These are phyloP conservation scores for Rhodamnia argentea DNA, from an alignment of 345 rosid species.

Conservation along the genomic window DNA sequence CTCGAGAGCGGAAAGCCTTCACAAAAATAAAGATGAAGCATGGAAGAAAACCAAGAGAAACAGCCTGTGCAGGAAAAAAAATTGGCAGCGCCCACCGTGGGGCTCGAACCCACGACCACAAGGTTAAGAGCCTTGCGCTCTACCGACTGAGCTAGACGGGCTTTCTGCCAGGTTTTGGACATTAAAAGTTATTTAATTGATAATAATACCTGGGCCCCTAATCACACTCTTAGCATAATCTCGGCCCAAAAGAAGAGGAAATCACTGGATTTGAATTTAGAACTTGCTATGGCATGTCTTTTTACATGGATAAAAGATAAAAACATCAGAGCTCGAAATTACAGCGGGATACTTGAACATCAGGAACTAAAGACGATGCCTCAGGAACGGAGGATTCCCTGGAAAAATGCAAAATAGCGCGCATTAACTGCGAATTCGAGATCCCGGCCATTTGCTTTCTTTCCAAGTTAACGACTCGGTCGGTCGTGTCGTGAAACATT, in stretches of 20 bases:
- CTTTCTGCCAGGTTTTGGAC: no score
- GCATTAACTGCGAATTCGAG: fast-evolving
- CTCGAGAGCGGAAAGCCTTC: no score
- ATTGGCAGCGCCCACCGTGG: slow-evolving; percentile 19
- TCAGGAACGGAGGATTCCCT: neutral
- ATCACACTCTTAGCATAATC: neutral
- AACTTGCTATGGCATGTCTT: neutral
- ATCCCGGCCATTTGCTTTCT: neutral
- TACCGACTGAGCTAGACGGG: slow-evolving; percentile 20
- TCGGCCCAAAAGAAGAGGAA: neutral
- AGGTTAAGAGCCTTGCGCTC: slow-evolving; percentile 21
- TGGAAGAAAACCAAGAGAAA: no score
- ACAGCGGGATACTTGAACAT: neutral
- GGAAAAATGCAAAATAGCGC: neutral
- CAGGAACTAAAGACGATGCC: neutral
- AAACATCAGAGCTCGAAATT: neutral
- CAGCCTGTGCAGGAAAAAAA: no score
- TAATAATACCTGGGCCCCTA: fast-evolving
- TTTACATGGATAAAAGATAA: neutral
- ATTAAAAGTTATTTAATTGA: fast-evolving
- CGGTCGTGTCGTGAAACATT: neutral
- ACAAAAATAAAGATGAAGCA: no score
- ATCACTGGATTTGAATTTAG: neutral
- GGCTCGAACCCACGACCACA: slow-evolving; percentile 18
- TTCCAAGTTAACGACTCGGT: neutral